A percentile compares a stretch with the other conserved stretches of the same genome.
These are phyloP conservation scores for Schwanniomyces yamadae DNA, from an alignment of 805 yeast species.

Conservation along the genomic window DNA sequence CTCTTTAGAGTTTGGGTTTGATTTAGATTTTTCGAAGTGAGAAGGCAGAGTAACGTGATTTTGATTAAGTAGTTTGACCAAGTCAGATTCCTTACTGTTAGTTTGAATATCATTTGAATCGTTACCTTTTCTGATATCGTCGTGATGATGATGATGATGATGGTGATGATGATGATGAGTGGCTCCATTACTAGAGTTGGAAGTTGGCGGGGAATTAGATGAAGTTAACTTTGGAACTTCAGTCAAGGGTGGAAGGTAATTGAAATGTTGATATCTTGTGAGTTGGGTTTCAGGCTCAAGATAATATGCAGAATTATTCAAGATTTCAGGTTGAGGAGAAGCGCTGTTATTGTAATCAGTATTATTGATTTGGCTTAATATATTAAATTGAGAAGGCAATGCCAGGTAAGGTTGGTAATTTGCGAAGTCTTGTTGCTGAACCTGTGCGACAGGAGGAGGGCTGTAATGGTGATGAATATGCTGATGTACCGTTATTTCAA, in stretches of 20 bases:
- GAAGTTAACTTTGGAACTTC: constrained; percentile 70
- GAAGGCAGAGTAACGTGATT: constrained; percentile 8
- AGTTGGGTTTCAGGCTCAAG: constrained; percentile 53
- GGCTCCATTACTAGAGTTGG: constrained; percentile 13
- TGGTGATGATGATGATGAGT: constrained; percentile 30
- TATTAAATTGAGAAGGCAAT: constrained; percentile 3
- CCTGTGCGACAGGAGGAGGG: constrained; percentile 28
- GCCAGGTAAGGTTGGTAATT: not conserved
- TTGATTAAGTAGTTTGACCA: constrained; percentile 45
- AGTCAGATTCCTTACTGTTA: constrained; percentile 38
- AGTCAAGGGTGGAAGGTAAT: constrained; percentile 67
- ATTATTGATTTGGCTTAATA: constrained; percentile 4
- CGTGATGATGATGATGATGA: constrained; percentile 25
- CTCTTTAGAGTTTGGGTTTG: constrained; percentile 3
- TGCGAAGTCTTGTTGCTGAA: constrained; percentile 2
- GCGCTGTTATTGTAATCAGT: constrained; percentile 5
- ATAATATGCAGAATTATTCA: constrained; percentile 12
- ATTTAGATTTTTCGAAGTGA: not conserved
- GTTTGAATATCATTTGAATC: constrained; percentile 2
- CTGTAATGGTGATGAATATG: constrained; percentile 80
- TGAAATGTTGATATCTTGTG: constrained; percentile 67
- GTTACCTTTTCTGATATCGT: too few relatives aligned
- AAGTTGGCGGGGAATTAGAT: constrained; percentile 46
- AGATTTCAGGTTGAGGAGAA: constrained; percentile 2
- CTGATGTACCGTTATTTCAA: constrained; percentile 75